A percentile compares a stretch with the other conserved stretches of the same genome.
phyloP scores from a whole-genome alignment of 495 filamentous ascomycete genomes.

The Penicillium flavigenum region DNA sequence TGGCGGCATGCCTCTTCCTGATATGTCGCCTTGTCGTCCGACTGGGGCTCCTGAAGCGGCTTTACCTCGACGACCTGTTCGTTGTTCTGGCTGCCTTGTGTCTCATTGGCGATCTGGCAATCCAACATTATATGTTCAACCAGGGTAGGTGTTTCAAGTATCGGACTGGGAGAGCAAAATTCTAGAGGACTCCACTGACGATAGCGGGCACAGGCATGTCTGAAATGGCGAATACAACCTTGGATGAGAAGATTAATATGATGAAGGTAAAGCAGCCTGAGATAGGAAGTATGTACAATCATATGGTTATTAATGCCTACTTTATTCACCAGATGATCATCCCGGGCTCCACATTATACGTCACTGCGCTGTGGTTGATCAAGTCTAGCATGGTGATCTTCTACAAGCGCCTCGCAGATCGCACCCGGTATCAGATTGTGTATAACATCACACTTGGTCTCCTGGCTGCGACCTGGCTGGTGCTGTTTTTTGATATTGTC shows the following conservation, averaged over 20 bases:
- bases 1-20: slow-evolving; percentile 22
- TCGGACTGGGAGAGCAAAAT: neutral
- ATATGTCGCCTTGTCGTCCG: slow-evolving; percentile 20
- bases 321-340: slow-evolving; percentile 24
- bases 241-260: slow-evolving; percentile 18
- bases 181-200: neutral
- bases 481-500: slow-evolving; percentile 26
- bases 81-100: slow-evolving; percentile 17
- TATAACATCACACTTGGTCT: slow-evolving; percentile 26
- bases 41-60: slow-evolving; percentile 16
- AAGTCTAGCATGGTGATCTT: slow-evolving; percentile 27
- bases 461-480: slow-evolving; percentile 25
- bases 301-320: neutral
- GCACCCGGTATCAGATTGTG: slow-evolving; percentile 23
- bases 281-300: neutral
- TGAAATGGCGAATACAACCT: slow-evolving; percentile 14
- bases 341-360: slow-evolving; percentile 27
- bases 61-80: slow-evolving; percentile 25
- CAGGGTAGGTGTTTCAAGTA: slow-evolving; percentile 13
- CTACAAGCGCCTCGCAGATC: slow-evolving; percentile 29
- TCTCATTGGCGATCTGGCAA: slow-evolving; percentile 23
- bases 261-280: slow-evolving; percentile 21
- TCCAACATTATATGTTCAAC: slow-evolving; percentile 30
- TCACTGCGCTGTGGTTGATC: slow-evolving; percentile 29
- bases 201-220: slow-evolving; percentile 21